These are phyloP conservation scores for Starmerella powellii DNA, from an alignment of 805 yeast genomes.

Conservation along the genomic window DNA sequence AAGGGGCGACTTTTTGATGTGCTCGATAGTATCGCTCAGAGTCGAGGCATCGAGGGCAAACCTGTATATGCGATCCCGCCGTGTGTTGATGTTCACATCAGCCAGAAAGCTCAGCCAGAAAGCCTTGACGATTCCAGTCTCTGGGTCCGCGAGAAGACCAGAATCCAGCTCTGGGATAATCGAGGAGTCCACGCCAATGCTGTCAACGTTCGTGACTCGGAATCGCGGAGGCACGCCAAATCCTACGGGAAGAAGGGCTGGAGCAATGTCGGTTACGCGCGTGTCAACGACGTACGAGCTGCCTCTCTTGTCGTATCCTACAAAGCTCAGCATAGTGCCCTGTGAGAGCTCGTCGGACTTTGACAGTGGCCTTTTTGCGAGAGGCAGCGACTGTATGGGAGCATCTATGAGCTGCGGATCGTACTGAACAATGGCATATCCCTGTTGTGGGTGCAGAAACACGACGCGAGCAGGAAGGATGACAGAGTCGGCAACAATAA, in stretches of 20 bases:
- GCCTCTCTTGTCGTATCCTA: constrained; percentile 64
- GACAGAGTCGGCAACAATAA: constrained; percentile 77
- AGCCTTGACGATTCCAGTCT: constrained; percentile 63
- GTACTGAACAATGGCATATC: constrained; percentile 71
- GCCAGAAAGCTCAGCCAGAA: constrained; percentile 78
- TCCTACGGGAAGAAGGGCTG: constrained; percentile 55
- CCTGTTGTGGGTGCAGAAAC: constrained; percentile 77
- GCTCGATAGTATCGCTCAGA: constrained; percentile 43
- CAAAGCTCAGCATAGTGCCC: constrained; percentile 65
- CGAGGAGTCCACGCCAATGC: constrained; percentile 60
- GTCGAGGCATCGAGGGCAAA: constrained; percentile 71
- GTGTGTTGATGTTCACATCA: constrained; percentile 46
- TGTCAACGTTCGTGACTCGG: constrained; percentile 73
- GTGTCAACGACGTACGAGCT: constrained; percentile 66
- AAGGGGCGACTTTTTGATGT: constrained; percentile 33
- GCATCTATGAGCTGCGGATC: constrained; percentile 66
- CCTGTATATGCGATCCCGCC: constrained; percentile 49
- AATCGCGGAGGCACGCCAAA: constrained; percentile 62
- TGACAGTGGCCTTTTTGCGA: constrained; percentile 6
- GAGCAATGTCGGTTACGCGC: constrained; percentile 60
- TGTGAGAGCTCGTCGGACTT: constrained; percentile 36
- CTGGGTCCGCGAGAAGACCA: constrained; percentile 64
- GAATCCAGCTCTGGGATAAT: constrained; percentile 57
- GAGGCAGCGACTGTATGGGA: constrained; percentile 52
- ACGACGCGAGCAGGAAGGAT: constrained; percentile 68